phyloP scores from a whole-genome alignment of 2,329 filamentous ascomycete genomes.

The Colletotrichum australisinense region DNA sequence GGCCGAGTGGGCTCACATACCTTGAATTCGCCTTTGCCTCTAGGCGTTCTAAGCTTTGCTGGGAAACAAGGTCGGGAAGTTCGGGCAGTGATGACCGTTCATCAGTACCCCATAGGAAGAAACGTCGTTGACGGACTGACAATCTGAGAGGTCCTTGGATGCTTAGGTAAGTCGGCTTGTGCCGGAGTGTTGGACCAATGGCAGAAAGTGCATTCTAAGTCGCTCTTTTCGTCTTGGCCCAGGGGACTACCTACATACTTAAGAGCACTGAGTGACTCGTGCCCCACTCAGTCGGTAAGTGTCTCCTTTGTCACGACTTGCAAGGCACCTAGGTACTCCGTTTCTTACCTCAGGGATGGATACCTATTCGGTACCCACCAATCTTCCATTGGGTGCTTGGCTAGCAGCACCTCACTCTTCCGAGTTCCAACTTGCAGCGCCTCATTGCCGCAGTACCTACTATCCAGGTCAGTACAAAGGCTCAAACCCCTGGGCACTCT shows the following conservation, averaged over 20 bases:
- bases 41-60: background rate
- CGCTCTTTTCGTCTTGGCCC: background rate
- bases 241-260: background rate
- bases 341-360: background rate
- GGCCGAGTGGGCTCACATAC: background rate
- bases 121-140: slow-evolving; percentile 11
- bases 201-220: background rate
- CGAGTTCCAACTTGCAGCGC: no score
- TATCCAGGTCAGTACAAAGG: slow-evolving; percentile 4
- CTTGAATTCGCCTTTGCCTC: slow-evolving; percentile 5
- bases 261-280: background rate
- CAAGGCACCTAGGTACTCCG: no score
- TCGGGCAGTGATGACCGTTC: background rate
- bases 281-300: background rate
- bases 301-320: background rate
- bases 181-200: background rate
- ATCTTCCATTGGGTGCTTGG: no score
- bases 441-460: background rate
- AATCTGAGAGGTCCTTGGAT: background rate
- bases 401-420: background rate
- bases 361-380: no score
- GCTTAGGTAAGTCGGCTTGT: slow-evolving; percentile 27
- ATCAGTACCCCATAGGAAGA: background rate
- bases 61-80: background rate
- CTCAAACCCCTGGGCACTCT: background rate